A percentile compares a stretch with the other conserved stretches of the same genome.
Conservation (phyloP, 352 stramenopile genomes). For the Pseudoperonospora humuli region DNA sequence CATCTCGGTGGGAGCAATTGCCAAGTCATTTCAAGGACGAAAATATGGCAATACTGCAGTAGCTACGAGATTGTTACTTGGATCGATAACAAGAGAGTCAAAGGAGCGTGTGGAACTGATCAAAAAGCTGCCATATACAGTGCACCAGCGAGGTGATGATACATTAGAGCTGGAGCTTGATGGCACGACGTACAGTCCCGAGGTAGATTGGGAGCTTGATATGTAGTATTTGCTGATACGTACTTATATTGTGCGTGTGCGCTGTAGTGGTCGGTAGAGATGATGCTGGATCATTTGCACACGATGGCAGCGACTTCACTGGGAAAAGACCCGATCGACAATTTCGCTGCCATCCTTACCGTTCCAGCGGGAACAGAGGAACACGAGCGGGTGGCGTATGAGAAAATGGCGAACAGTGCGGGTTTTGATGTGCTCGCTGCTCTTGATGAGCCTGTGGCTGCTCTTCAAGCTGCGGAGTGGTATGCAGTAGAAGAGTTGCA, state of each 20-base stretch:
- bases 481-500: slow-evolving; percentile 27
- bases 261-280: slow-evolving; percentile 45
- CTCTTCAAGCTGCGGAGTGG: slow-evolving; percentile 42
- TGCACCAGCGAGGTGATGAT: slow-evolving; percentile 18
- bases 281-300: slow-evolving; percentile 53
- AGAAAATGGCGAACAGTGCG: slow-evolving; percentile 42
- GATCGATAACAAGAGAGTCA: slow-evolving; percentile 11
- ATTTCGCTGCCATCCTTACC: slow-evolving; percentile 42
- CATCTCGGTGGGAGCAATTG: slow-evolving; percentile 44
- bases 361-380: slow-evolving; percentile 33
- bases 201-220: slow-evolving; percentile 21
- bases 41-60: slow-evolving; percentile 49
- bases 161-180: slow-evolving; percentile 35
- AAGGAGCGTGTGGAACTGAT: slow-evolving; percentile 25
- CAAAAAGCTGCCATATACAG: slow-evolving; percentile 34
- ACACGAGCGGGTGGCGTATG: slow-evolving; percentile 28
- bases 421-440: slow-evolving; percentile 52
- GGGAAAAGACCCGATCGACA: slow-evolving; percentile 30
- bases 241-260: not conserved
- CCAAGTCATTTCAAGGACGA: slow-evolving; percentile 37
- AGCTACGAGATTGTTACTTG: slow-evolving; percentile 45
- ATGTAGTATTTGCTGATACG: too few relatives aligned
- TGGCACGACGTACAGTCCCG: slow-evolving; percentile 46
- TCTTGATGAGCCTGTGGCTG: slow-evolving; percentile 56
- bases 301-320: slow-evolving; percentile 35